Evolutionary conservation across 768 basidiomycete genomes (phyloP), one percentile per base, ranked within the genome.

Genomic region (Kondoa subrosea): DNA sequence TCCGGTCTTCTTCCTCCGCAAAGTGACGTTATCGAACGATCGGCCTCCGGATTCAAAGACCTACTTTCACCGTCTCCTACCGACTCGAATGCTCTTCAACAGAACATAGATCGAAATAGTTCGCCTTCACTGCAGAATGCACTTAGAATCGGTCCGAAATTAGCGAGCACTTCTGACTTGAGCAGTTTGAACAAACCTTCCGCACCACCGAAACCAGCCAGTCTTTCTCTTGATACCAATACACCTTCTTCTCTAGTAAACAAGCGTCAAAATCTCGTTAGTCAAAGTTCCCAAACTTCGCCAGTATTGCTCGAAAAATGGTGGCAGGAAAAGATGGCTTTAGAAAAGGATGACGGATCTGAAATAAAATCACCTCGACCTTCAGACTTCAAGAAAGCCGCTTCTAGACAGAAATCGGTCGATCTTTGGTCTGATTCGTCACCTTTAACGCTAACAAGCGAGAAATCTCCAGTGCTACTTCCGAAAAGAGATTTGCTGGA

Each of bases 231-330:
- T 8, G 40, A 50, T 21, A 8, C 40, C 40, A 8, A 8, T 8
- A 8, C 40, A 8, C 8, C 12, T 50, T 21, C 12, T 8, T 50
- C 40, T 50, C 12, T 8, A 8, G 40, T 8, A 8, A 50, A 21
- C 21, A 50, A 50, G 21, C 40, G 40, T 8, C 40, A 8, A 50
- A 8, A 50, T 50, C 66, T 73, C 57, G 72, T 74, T 58, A 68
- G 66, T 25, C 66, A 71, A 58, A 69, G 34, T 3, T 71, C 70
- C 26, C 74, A 74, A 68, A 74, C 74, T 1, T 71, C 70, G 21
- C 74, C 74, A 31, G 60, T 66, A 64, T 68, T 73, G 1, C 67
- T 74, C 34, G 70, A 69, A 16, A 31, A 34, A 3, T 74, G 72
- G 72, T 34, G 65, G 31, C 31, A 67, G 15, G 30, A 56, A 32